phyloP scores from a whole-genome alignment of 169 alveolate species.

The Cryptosporidium xiaoi region DNA sequence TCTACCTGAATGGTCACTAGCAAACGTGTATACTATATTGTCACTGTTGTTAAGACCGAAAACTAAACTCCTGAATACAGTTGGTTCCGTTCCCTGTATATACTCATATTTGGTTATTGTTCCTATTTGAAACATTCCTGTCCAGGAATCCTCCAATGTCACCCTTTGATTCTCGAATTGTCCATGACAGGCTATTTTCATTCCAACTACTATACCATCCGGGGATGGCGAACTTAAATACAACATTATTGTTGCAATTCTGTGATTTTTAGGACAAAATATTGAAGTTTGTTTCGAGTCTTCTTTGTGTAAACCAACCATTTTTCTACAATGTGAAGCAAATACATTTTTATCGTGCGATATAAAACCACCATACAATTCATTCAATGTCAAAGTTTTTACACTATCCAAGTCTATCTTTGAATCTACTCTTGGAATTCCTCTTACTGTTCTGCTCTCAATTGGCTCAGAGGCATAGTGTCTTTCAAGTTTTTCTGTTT shows the following conservation, averaged over 20 bases:
- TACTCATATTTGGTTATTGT: constrained; percentile 9
- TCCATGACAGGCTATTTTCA: constrained; percentile 32
- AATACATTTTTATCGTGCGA: constrained; percentile 38
- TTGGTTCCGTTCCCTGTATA: constrained; percentile 15
- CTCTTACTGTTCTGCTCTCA: constrained; percentile 58
- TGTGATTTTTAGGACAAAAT: constrained; percentile 31
- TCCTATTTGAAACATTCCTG: constrained; percentile 49
- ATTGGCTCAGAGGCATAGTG: constrained; percentile 55
- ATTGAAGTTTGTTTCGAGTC: constrained; percentile 20
- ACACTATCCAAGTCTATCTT: neutral
- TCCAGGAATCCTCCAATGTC: constrained; percentile 51
- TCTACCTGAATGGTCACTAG: constrained; percentile 52
- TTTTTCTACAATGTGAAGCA: constrained; percentile 44
- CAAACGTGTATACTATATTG: constrained; percentile 15
- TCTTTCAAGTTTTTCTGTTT: neutral
- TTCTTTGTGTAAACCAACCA: constrained; percentile 28
- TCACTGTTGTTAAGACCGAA: constrained; percentile 18
- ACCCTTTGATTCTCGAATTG: constrained; percentile 26
- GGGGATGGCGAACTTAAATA: constrained; percentile 24
- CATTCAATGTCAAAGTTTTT: constrained; percentile 21
- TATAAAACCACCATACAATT: constrained; percentile 34
- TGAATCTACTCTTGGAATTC: constrained; percentile 41
- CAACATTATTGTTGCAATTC: constrained; percentile 32
- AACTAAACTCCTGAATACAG: constrained; percentile 27
- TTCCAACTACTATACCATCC: constrained; percentile 18